Percentiles rank a stretch among this genome's conserved stretches.
These are phyloP conservation scores for Waltergamsia citrina DNA, from an alignment of 2,329 filamentous ascomycete species.

Conservation along the genomic window DNA sequence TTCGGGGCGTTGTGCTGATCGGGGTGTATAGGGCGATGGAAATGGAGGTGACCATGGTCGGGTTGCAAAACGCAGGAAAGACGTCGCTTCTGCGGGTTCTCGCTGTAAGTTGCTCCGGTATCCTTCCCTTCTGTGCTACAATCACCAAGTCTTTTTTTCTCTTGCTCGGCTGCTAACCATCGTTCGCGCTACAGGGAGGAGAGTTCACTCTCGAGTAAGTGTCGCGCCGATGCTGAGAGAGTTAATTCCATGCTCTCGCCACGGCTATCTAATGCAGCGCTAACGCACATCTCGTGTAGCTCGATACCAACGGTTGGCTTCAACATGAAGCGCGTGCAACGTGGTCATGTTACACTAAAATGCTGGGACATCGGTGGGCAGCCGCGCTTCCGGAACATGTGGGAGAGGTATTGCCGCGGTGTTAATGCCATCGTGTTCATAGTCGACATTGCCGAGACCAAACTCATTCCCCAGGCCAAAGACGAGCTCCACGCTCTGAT, in stretches of 20 bases:
- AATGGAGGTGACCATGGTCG: constrained; percentile 99
- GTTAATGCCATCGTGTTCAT: constrained; percentile 99
- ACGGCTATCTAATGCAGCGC: constrained; percentile 8
- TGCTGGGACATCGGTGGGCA: constrained; percentile 99
- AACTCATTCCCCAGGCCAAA: constrained; percentile 71
- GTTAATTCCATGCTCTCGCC: constrained; percentile 6
- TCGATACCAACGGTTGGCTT: constrained; percentile 98
- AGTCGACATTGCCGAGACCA: constrained; percentile 85
- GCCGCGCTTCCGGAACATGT: constrained; percentile 95
- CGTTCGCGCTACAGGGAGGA: constrained; percentile 57
- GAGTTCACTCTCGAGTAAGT: constrained; percentile 98
- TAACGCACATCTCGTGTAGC: constrained; percentile 46
- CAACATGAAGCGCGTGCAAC: constrained; percentile 97
- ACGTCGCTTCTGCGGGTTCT: constrained; percentile 89
- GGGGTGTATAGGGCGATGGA: constrained; percentile 64
- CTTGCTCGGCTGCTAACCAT: constrained; percentile 7
- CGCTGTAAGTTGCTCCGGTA: constrained; percentile 59
- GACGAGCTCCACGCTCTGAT: constrained; percentile 89
- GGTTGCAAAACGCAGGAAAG: constrained; percentile 95
- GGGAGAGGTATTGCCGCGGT: constrained; percentile 96
- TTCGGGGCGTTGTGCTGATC: constrained; percentile 2
- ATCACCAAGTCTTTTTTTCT: not conserved
- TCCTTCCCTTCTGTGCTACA: not conserved
- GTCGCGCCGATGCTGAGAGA: constrained; percentile 15
- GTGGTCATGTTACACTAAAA: constrained; percentile 95